phyloP scores from a whole-genome alignment of 2,329 filamentous ascomycete species.

The Arthrobotrys iridis region DNA sequence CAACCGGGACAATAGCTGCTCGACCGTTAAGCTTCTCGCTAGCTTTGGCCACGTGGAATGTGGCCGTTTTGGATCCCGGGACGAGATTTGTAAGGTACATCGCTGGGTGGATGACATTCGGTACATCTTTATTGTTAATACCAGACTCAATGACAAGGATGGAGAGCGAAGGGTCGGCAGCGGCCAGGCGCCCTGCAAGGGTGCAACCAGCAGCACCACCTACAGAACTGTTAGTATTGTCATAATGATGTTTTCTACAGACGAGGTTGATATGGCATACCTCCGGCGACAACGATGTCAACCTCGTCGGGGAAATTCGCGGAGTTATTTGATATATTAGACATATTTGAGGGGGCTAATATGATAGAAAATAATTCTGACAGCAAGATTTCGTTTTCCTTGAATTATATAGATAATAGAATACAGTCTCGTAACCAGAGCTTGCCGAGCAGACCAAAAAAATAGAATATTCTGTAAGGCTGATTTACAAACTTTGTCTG shows the following conservation, averaged over 20 bases:
- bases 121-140: conserved; percentile 66
- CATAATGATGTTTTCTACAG: not conserved
- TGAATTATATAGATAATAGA: no score
- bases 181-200: conserved; percentile 66
- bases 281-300: conserved; percentile 52
- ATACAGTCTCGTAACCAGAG: no score
- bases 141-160: conserved; percentile 69
- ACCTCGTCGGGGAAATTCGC: conserved; percentile 26
- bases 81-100: conserved; percentile 65
- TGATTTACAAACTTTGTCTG: no score
- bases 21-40: conserved; percentile 64
- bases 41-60: conserved; percentile 67
- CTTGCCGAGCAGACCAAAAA: no score
- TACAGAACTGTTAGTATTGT: conserved; percentile 44
- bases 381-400: no score
- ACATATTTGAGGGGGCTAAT: not conserved
- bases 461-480: no score
- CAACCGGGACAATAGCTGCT: conserved; percentile 62
- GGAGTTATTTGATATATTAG: conserved; percentile 40
- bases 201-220: conserved; percentile 66
- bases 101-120: conserved; percentile 66
- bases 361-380: no score
- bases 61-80: conserved; percentile 65
- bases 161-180: conserved; percentile 65
- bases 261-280: conserved; percentile 2